Conservation (phyloP, 768 basidiomycete species). For the Cystobasidium onofrii region DNA sequence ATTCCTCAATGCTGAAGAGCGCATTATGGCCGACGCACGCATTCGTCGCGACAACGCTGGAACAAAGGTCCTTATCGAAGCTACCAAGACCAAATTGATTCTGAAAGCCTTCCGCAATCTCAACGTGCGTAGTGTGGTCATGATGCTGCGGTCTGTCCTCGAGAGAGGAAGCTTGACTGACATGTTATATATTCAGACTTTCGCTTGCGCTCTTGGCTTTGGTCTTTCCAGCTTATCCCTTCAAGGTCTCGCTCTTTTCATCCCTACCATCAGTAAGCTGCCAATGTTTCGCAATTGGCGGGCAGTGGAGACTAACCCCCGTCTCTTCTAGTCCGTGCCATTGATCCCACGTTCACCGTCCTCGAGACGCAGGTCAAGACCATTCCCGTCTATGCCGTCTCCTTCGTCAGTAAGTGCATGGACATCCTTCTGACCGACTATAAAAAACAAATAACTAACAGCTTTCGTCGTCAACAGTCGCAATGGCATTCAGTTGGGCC, state of each 20-base stretch:
- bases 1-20: conserved; percentile 20
- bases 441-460: neutral
- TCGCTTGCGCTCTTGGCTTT: conserved; percentile 5
- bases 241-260: conserved; percentile 30
- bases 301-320: neutral
- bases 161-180: neutral
- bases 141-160: neutral
- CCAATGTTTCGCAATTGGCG: no score
- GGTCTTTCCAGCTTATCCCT: conserved; percentile 17
- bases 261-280: conserved; percentile 29
- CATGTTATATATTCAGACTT: neutral
- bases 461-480: neutral
- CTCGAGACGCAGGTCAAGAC: conserved; percentile 29
- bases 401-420: conserved; percentile 11
- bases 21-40: neutral
- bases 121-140: neutral
- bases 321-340: conserved; percentile 4
- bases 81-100: conserved; percentile 15
- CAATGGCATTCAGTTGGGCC: conserved; percentile 1
- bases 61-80: conserved; percentile 22
- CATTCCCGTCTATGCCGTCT: conserved; percentile 17
- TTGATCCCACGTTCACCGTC: conserved; percentile 20
- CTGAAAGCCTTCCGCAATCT: conserved; percentile 10
- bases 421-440: neutral
- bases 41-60: conserved; percentile 3